These are phyloP conservation scores for Cercospora janseana DNA, from an alignment of 2,329 filamentous ascomycete genomes.

Conservation along the genomic window DNA sequence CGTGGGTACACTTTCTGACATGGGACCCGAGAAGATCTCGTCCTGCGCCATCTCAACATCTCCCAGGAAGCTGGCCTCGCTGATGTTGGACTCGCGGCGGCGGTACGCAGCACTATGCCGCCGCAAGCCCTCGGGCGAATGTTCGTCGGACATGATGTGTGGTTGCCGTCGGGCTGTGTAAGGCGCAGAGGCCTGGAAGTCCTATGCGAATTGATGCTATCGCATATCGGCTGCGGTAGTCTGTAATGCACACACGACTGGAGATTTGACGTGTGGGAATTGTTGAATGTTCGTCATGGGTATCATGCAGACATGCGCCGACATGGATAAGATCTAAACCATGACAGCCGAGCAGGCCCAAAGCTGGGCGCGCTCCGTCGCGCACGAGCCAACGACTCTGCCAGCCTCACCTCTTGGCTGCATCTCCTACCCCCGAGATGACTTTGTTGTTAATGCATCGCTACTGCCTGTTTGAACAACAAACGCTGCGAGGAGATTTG, in stretches of 20 bases:
- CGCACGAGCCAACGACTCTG: too few species aligned
- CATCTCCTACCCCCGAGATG: too few species aligned
- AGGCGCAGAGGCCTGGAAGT: not conserved
- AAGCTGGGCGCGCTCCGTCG: not conserved
- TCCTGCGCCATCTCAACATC: conserved; percentile 99
- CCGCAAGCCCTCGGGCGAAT: conserved; percentile 19
- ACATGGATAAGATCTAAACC: conserved; percentile 1
- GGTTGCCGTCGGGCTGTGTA: not conserved
- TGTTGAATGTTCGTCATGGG: conserved; percentile 8
- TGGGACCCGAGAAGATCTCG: conserved; percentile 88
- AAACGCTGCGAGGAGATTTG: too few species aligned
- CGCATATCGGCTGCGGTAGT: not conserved
- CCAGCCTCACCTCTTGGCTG: not conserved
- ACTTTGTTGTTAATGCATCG: too few species aligned
- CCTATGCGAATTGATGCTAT: conserved; percentile 3
- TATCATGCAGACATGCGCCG: not conserved
- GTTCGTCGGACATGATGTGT: conserved; percentile 24
- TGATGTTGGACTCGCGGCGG: conserved; percentile 66
- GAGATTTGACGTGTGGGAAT: not conserved
- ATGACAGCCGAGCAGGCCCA: not conserved
- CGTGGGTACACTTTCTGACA: conserved; percentile 93
- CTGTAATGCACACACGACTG: not conserved
- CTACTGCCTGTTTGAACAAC: too few species aligned
- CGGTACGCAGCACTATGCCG: conserved; percentile 46
- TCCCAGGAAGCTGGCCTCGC: conserved; percentile 68